Conservation (phyloP, 768 basidiomycete genomes). For the Hirschioporus abietinus region DNA sequence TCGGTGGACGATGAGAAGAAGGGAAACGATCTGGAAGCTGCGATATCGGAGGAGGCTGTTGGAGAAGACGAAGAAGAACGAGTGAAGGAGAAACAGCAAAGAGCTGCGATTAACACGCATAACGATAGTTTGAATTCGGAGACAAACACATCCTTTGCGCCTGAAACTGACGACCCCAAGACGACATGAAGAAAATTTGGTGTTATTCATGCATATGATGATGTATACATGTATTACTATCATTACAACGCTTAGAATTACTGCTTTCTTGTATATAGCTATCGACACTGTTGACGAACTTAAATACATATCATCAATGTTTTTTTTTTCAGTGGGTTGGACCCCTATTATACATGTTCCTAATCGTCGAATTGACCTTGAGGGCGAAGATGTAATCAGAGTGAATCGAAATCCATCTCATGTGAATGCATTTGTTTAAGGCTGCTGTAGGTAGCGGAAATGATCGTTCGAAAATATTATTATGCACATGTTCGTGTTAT, state of each 20-base stretch:
- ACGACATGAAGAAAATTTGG: background rate
- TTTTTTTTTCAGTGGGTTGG: no score
- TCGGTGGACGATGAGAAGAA: slow-evolving; percentile 6
- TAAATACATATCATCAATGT: background rate
- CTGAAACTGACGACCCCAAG: background rate
- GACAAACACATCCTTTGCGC: background rate
- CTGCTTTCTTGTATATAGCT: no score
- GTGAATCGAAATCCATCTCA: no score
- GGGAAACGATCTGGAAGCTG: slow-evolving; percentile 12
- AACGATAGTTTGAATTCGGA: background rate
- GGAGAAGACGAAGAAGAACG: slow-evolving; percentile 23
- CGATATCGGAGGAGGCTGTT: slow-evolving; percentile 19
- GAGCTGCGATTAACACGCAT: background rate
- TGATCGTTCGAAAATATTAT: no score
- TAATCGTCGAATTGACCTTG: no score
- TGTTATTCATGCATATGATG: background rate
- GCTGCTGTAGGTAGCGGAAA: no score
- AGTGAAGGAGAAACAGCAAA: slow-evolving; percentile 7
- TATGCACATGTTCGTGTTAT: no score
- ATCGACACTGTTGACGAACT: background rate
- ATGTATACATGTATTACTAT: background rate
- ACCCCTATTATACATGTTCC: no score
- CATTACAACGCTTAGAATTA: background rate
- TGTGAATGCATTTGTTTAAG: no score
- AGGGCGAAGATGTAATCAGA: no score